Evolutionary conservation across 768 basidiomycete species (phyloP).

Genomic region (Stropharia rugosoannulata): DNA sequence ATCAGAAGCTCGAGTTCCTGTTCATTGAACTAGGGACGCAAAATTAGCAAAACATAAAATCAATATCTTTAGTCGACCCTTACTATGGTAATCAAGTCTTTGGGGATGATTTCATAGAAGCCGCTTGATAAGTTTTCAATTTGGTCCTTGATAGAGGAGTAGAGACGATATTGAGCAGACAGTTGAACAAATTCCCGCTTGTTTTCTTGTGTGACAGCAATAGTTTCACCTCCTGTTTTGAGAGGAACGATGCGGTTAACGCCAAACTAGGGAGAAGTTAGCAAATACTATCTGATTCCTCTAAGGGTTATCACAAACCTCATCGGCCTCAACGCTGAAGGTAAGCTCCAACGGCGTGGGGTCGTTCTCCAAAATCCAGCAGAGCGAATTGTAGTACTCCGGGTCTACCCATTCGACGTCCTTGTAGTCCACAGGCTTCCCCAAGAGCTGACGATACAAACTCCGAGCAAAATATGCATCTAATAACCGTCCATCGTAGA

Average conservation of each 20-base stretch:
- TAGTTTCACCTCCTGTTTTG: slow-evolving; percentile 79
- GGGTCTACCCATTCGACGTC: slow-evolving; percentile 99
- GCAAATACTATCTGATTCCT: neutral
- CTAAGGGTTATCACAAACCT: slow-evolving; percentile 49
- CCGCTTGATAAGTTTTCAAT: slow-evolving; percentile 87
- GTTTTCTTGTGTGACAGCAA: slow-evolving; percentile 95
- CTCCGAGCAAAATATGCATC: slow-evolving; percentile 99
- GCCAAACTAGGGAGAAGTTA: slow-evolving; percentile 65
- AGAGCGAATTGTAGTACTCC: slow-evolving; percentile 96
- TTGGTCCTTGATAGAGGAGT: slow-evolving; percentile 94
- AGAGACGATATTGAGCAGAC: slow-evolving; percentile 91
- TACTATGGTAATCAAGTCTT: slow-evolving; percentile 91
- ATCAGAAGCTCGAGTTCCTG: slow-evolving; percentile 93
- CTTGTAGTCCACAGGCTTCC: slow-evolving; percentile 91
- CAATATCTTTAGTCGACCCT: slow-evolving; percentile 26
- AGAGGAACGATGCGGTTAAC: slow-evolving; percentile 84
- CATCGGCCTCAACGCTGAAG: slow-evolving; percentile 95
- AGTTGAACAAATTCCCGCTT: slow-evolving; percentile 95
- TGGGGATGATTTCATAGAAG: slow-evolving; percentile 98
- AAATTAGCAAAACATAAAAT: slow-evolving; percentile 1
- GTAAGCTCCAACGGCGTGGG: slow-evolving; percentile 83
- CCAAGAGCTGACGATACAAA: slow-evolving; percentile 91
- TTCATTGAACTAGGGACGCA: slow-evolving; percentile 74
- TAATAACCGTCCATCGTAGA: slow-evolving; percentile 92
- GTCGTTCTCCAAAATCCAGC: slow-evolving; percentile 98